Base-by-base conservation (phyloP, 2,329 filamentous ascomycete genomes). In the Penicillium hesseltinei region DNA sequence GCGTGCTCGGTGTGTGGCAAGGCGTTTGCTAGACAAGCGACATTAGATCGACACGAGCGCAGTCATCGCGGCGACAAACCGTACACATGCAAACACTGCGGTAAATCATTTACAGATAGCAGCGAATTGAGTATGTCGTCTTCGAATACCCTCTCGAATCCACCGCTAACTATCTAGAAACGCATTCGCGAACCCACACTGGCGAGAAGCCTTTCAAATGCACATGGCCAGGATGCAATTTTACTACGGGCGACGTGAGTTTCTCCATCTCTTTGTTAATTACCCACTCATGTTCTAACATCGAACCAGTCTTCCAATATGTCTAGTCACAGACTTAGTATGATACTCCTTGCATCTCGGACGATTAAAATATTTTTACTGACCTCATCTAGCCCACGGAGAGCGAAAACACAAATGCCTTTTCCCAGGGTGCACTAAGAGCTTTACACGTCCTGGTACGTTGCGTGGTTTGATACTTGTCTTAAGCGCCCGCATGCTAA, bases 201-300 rank as follows among this genome's bases (percentile, higher is more conserved):
- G 75, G 75, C 45, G 75, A 77, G 54, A 77, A 77, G 52, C 75
- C 75, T 6, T 77, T 77, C 56, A 76, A 73, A 55, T 77, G 75
- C 60, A 75, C 69, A 6, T 75, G 67, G 59, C 75, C 75, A 10
- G 75, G 75, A 23, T 78, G 75, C 53, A 73, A 68, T 42, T 78
- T 78, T 51, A 70, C 76, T 49, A 78, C 75, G 5, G 75, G 75
- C 51, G 75, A 78, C 67, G 75, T 77, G 67, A 66, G 73, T 63
- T 61, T 31, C 21, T 33, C n/a, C 19, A 6, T 39, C 21, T n/a
- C 21, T 13, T 3, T 25, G 2, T 5, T 0, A 8, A 3, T n/a
- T 25, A 5, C 15, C 5, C 2, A 6, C 9, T 25, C 21, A n/a
- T 25, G 2, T 11, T 23, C 59, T 62, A 47, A 62, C 46, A 19